These are phyloP conservation scores for Vitis riparia DNA, from an alignment of 164 flowering plant species.

Conservation along the genomic window DNA sequence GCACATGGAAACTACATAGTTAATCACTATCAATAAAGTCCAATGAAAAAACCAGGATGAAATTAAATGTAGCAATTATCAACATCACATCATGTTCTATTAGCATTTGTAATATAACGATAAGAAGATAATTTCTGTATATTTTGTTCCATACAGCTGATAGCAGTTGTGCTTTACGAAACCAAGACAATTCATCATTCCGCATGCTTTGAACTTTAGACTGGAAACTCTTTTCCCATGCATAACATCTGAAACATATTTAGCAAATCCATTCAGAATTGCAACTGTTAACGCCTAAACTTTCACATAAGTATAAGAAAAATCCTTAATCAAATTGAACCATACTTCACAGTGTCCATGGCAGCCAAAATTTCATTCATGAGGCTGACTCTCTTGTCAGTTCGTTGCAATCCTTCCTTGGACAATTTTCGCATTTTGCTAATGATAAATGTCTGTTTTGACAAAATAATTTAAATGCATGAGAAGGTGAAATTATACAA, in stretches of 20 bases:
- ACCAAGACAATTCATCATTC: conserved; percentile 90
- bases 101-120: too few relatives aligned
- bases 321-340: neutral
- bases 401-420: conserved; percentile 93
- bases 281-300: neutral
- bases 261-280: conserved; percentile 6
- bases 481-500: too few relatives aligned
- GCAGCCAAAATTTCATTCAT: conserved; percentile 99
- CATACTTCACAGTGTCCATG: conserved; percentile 98
- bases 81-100: too few relatives aligned
- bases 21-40: too few relatives aligned
- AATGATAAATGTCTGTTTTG: conserved; percentile 69
- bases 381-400: conserved; percentile 96
- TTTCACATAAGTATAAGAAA: neutral
- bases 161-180: conserved; percentile 69
- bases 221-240: conserved; percentile 95
- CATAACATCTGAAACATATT: conserved; percentile 76
- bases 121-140: too few relatives aligned
- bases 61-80: too few relatives aligned
- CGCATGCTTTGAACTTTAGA: conserved; percentile 73
- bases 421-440: conserved; percentile 80
- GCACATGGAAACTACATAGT: too few relatives aligned
- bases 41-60: too few relatives aligned
- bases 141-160: conserved; percentile 58
- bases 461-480: too few relatives aligned